phyloP scores from a whole-genome alignment of 1,284 basidiomycete species.

The Pascua guehoae region DNA sequence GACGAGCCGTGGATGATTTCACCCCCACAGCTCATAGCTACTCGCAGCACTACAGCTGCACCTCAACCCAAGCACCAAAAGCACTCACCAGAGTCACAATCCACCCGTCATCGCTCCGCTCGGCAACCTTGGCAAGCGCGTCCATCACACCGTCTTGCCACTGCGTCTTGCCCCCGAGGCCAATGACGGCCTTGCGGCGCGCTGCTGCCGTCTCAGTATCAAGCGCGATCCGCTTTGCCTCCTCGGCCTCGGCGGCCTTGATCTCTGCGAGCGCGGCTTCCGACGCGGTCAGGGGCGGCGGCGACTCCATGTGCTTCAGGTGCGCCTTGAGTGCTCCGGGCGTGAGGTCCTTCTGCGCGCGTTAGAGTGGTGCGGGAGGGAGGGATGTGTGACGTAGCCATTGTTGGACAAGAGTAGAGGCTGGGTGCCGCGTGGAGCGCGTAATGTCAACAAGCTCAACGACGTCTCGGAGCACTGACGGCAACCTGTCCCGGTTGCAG shows the following conservation, averaged over 20 bases:
- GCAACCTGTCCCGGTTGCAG: too few relatives aligned
- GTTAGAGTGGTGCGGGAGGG: not conserved
- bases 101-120: slow-evolving; percentile 53
- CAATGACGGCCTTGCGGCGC: slow-evolving; percentile 38
- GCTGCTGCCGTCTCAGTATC: slow-evolving; percentile 37
- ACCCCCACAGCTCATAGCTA: too few relatives aligned
- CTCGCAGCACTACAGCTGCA: not conserved
- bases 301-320: slow-evolving; percentile 65
- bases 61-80: not conserved
- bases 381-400: not conserved
- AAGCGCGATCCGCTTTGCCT: slow-evolving; percentile 41
- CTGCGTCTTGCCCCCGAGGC: slow-evolving; percentile 51
- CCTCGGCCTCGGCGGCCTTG: slow-evolving; percentile 61
- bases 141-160: slow-evolving; percentile 64
- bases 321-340: slow-evolving; percentile 66
- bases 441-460: too few relatives aligned
- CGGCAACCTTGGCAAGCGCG: slow-evolving; percentile 60
- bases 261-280: slow-evolving; percentile 77
- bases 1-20: too few relatives aligned
- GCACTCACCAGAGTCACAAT: slow-evolving; percentile 64
- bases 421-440: too few relatives aligned
- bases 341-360: slow-evolving; percentile 46
- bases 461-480: too few relatives aligned
- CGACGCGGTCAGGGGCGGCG: slow-evolving; percentile 71
- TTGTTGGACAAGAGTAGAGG: too few relatives aligned